Percentiles rank a stretch among this genome's conserved stretches.
Conservation (phyloP, 164 flowering plant species). For the Stephania japonica region DNA sequence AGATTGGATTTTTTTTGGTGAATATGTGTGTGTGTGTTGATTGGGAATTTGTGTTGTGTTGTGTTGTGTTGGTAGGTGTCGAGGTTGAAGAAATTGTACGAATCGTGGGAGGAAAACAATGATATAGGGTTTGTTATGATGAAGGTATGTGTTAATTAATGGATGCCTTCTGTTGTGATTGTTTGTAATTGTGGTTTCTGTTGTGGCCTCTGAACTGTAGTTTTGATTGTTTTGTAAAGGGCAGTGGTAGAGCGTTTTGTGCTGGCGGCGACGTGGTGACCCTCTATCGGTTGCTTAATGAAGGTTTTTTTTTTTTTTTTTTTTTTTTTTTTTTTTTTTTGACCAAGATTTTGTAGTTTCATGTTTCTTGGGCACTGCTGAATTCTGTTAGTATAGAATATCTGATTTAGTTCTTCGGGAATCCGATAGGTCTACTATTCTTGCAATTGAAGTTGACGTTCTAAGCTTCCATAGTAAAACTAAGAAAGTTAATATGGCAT, state of each 20-base stretch:
- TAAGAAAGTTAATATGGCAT: too few relatives aligned
- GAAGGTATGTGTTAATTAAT: constrained; percentile 59
- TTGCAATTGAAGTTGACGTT: too few relatives aligned
- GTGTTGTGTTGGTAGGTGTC: constrained; percentile 35
- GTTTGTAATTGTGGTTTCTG: too few relatives aligned
- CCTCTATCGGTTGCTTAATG: constrained; percentile 39
- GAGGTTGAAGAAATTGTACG: constrained; percentile 66
- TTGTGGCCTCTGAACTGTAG: constrained; percentile 3
- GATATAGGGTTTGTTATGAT: constrained; percentile 72
- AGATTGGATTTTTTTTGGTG: neutral
- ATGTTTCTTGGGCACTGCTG: too few relatives aligned
- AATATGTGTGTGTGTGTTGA: neutral
- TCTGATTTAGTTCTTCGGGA: too few relatives aligned
- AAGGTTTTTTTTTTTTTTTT: constrained; percentile 39
- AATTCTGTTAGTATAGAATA: too few relatives aligned
- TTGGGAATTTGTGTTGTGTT: neutral
- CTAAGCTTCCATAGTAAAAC: too few relatives aligned
- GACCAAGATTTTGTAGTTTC: neutral
- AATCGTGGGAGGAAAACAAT: constrained; percentile 88
- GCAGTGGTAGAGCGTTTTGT: constrained; percentile 72
- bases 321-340: constrained; percentile 10
- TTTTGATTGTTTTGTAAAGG: constrained; percentile 46
- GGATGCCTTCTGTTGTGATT: neutral
- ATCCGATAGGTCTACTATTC: too few relatives aligned
- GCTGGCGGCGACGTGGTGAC: constrained; percentile 73